Conservation (phyloP, 2,329 filamentous ascomycete species). For the Macrophomina tecta region DNA sequence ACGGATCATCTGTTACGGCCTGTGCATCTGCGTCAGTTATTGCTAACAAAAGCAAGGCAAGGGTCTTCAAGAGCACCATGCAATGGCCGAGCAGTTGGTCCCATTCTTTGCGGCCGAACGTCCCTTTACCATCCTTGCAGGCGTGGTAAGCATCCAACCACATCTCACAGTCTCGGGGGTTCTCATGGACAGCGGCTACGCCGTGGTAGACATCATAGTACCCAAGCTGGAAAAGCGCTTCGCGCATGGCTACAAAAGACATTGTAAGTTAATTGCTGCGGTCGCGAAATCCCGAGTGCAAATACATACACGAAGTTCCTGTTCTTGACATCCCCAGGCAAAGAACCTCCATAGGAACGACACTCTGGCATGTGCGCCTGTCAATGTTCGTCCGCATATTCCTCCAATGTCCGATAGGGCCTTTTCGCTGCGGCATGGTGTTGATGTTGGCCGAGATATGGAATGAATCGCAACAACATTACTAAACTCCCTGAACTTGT, state of each 20-base stretch:
- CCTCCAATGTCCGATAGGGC: background rate
- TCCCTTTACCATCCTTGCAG: conserved; percentile 38
- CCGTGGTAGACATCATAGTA: conserved; percentile 30
- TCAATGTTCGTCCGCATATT: conserved; percentile 1
- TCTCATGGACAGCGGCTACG: background rate
- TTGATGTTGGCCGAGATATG: background rate
- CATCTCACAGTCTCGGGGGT: conserved; percentile 8
- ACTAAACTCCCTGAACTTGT: too few species aligned
- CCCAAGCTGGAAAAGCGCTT: conserved; percentile 32
- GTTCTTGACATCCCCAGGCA: conserved; percentile 44
- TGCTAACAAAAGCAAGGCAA: background rate
- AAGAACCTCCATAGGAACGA: conserved; percentile 39
- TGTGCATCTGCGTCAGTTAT: background rate
- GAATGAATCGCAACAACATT: too few species aligned
- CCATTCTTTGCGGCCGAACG: conserved; percentile 39
- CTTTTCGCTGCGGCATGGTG: background rate
- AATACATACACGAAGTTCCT: conserved; percentile 35
- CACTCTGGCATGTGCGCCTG: background rate
- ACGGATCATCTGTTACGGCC: conserved; percentile 31
- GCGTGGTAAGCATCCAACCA: conserved; percentile 45
- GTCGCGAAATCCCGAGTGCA: conserved; percentile 32
- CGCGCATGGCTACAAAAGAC: background rate
- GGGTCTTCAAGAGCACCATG: background rate
- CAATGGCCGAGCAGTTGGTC: conserved; percentile 43
- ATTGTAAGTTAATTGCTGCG: background rate